Evolutionary conservation across 306 rosid genomes (phyloP).

Genomic region (Dicorynia guianensis): DNA sequence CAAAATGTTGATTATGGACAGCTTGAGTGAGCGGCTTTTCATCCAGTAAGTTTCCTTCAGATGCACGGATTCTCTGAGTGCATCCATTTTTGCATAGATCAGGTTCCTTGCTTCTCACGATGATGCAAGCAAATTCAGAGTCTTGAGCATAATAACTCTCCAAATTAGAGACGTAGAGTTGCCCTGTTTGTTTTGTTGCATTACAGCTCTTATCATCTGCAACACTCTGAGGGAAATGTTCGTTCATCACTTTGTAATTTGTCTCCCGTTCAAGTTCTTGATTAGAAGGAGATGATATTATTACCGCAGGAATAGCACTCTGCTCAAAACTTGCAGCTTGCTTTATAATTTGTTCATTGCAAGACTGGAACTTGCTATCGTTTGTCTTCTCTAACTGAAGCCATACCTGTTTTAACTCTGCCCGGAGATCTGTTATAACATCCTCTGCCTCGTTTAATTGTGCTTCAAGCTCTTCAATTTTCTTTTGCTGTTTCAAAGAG

Average conservation of each 20-base stretch:
- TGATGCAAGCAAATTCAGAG: slow-evolving; percentile 60
- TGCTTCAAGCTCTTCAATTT: slow-evolving; percentile 74
- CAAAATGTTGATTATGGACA: slow-evolving; percentile 38
- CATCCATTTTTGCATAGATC: slow-evolving; percentile 67
- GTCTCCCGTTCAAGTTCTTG: slow-evolving; percentile 42
- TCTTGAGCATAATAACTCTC: slow-evolving; percentile 48
- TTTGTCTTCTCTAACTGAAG: slow-evolving; percentile 55
- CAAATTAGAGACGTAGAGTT: slow-evolving; percentile 44
- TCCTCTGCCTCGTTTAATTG: slow-evolving; percentile 82
- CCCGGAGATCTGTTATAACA: slow-evolving; percentile 72
- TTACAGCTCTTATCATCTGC: slow-evolving; percentile 38
- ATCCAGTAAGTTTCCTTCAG: slow-evolving; percentile 60
- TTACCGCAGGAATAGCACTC: slow-evolving; percentile 28
- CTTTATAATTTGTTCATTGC: slow-evolving; percentile 38
- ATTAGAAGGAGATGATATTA: slow-evolving; percentile 37
- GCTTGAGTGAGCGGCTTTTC: slow-evolving; percentile 45
- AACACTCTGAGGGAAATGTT: slow-evolving; percentile 30
- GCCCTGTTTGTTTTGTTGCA: slow-evolving; percentile 40
- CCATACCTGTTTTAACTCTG: slow-evolving; percentile 57
- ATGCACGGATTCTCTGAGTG: slow-evolving; percentile 71
- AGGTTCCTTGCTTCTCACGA: slow-evolving; percentile 57
- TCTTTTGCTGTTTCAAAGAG: slow-evolving; percentile 57
- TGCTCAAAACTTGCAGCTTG: slow-evolving; percentile 41
- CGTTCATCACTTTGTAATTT: slow-evolving; percentile 43
- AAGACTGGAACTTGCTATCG: slow-evolving; percentile 44